phyloP scores from a whole-genome alignment of 495 filamentous ascomycete species.

The Penicillium chermesinum region DNA sequence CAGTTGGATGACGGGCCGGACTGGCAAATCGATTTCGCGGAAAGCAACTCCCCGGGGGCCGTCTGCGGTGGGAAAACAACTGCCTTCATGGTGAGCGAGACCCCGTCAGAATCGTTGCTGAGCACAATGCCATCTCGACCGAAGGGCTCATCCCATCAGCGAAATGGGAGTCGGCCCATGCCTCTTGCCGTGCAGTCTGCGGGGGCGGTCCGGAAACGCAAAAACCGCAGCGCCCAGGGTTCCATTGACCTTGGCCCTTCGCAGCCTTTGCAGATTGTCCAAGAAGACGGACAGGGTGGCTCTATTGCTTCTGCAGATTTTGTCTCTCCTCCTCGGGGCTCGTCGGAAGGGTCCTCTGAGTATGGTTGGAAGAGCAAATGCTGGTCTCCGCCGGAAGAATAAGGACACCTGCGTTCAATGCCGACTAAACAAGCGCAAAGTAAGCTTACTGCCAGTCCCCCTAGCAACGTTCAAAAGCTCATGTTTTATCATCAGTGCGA shows the following conservation, averaged over 20 bases:
- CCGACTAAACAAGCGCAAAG: slow-evolving; percentile 46
- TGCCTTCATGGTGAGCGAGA: slow-evolving; percentile 39
- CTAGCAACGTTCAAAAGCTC: slow-evolving; percentile 3
- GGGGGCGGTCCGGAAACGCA: slow-evolving; percentile 39
- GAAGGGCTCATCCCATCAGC: slow-evolving; percentile 25
- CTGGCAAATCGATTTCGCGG: slow-evolving; percentile 30
- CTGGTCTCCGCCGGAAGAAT: slow-evolving; percentile 43
- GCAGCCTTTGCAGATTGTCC: slow-evolving; percentile 43
- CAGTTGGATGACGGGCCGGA: slow-evolving; percentile 28
- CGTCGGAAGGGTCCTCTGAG: slow-evolving; percentile 44
- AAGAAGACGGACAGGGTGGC: slow-evolving; percentile 45
- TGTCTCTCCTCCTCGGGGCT: slow-evolving; percentile 40
- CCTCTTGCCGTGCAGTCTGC: slow-evolving; percentile 35
- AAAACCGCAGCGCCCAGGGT: slow-evolving; percentile 29
- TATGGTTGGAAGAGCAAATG: slow-evolving; percentile 43
- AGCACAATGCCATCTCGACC: slow-evolving; percentile 25
- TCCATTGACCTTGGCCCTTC: slow-evolving; percentile 28
- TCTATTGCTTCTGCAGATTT: slow-evolving; percentile 47
- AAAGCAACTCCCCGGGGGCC: slow-evolving; percentile 20
- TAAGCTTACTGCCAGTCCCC: slow-evolving; percentile 9
- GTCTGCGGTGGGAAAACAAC: slow-evolving; percentile 27
- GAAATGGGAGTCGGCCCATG: slow-evolving; percentile 22
- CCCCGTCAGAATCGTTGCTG: slow-evolving; percentile 28
- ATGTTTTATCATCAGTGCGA: slow-evolving; percentile 31
- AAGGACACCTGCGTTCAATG: slow-evolving; percentile 48